A percentile compares a stretch with the other conserved stretches of the same genome.
Conservation (phyloP, 306 rosid species). For the Gillenia trifoliata region DNA sequence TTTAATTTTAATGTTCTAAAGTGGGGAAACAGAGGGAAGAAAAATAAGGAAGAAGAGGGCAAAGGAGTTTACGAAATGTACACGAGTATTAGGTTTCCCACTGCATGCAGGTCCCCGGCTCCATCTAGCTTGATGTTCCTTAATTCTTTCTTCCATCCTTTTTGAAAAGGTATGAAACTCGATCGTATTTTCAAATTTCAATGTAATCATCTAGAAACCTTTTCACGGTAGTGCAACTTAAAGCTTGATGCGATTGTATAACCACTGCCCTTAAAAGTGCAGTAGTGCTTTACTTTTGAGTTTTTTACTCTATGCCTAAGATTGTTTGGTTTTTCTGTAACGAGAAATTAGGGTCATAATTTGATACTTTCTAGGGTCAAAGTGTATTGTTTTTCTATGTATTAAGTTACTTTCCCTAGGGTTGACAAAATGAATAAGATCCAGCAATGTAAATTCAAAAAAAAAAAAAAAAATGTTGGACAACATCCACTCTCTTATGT, state of each 20-base stretch:
- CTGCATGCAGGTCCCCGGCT: background rate
- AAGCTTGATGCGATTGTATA: constrained; percentile 4
- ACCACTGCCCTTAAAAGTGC: background rate
- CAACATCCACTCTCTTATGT: background rate
- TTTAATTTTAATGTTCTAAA: no score
- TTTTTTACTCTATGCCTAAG: background rate
- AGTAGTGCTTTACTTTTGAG: constrained; percentile 3
- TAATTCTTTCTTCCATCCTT: background rate
- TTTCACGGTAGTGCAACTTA: background rate
- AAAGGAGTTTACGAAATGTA: no score
- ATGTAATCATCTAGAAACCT: constrained; percentile 14
- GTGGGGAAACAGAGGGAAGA: no score
- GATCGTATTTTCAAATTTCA: background rate
- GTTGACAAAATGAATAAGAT: background rate
- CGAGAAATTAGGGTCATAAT: background rate
- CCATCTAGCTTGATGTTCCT: background rate
- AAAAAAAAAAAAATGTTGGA: background rate
- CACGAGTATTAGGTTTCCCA: background rate
- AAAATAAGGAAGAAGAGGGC: no score
- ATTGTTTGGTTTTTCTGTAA: background rate
- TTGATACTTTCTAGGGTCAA: background rate
- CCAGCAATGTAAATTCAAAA: background rate
- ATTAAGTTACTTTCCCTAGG: no score
- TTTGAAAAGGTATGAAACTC: background rate
- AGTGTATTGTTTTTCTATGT: background rate